A percentile compares a stretch with the other conserved stretches of the same genome.
These are phyloP conservation scores for Debaryomyces maramus DNA, from an alignment of 805 yeast species.

Conservation along the genomic window DNA sequence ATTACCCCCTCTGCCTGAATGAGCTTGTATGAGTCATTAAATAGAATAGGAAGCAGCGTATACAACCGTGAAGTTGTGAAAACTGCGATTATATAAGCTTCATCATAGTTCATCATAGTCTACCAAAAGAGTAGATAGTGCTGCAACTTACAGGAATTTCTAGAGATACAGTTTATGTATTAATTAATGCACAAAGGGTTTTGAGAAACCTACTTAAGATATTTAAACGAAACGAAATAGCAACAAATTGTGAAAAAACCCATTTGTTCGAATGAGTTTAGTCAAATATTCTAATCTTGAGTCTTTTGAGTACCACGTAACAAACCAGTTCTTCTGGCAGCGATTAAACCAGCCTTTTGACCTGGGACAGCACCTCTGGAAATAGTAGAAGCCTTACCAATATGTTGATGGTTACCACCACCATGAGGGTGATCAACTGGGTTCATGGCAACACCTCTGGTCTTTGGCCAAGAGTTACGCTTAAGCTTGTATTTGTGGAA, in stretches of 20 bases:
- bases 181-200: conserved; percentile 14
- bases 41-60: no score
- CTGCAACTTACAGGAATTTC: no score
- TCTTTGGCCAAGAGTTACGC: conserved; percentile 99
- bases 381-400: conserved; percentile 99
- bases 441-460: conserved; percentile 99
- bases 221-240: background rate
- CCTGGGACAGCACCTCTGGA: conserved; percentile 99
- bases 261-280: background rate
- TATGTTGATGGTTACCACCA: conserved; percentile 96
- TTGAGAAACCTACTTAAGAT: conserved; percentile 4
- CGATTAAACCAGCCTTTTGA: conserved; percentile 99
- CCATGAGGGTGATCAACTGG: conserved; percentile 99
- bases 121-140: no score
- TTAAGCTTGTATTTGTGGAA: conserved; percentile 99
- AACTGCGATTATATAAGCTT: no score
- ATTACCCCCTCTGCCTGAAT: no score
- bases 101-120: no score
- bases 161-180: conserved; percentile 10
- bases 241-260: conserved; percentile 1
- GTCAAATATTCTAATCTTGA: conserved; percentile 31
- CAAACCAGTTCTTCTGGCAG: conserved; percentile 99
- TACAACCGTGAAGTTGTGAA: no score
- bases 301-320: conserved; percentile 98
- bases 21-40: no score